phyloP scores from a whole-genome alignment of 106 monocot genomes.

The Allium sativum region DNA sequence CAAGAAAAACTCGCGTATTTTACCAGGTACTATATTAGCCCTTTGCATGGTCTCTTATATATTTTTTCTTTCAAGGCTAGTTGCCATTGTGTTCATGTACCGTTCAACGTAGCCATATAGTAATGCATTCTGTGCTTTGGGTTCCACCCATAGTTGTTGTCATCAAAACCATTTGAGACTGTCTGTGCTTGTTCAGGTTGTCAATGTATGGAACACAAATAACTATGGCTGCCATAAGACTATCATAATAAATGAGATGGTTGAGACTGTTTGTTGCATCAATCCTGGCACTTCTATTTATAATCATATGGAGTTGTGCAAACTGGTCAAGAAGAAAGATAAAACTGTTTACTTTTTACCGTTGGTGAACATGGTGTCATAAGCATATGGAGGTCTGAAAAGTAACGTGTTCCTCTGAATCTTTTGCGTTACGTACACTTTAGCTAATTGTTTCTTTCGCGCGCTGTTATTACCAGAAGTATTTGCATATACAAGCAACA shows the following conservation, averaged over 20 bases:
- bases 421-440: background rate
- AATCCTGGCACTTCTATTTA: conserved; percentile 28
- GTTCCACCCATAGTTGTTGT: too few relatives aligned
- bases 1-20: too few relatives aligned
- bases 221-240: conserved; percentile 58
- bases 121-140: too few relatives aligned
- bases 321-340: conserved; percentile 18
- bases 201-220: conserved; percentile 72
- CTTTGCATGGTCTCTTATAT: too few relatives aligned
- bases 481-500: conserved; percentile 71
- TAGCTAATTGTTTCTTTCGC: background rate
- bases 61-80: background rate
- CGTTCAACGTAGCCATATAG: too few relatives aligned
- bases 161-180: too few relatives aligned
- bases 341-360: conserved; percentile 47
- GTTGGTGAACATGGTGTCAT: conserved; percentile 81
- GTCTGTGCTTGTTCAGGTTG: too few relatives aligned
- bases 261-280: conserved; percentile 62
- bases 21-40: too few relatives aligned
- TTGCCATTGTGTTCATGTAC: too few relatives aligned
- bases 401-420: conserved; percentile 10
- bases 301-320: conserved; percentile 22
- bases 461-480: conserved; percentile 20
- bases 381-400: conserved; percentile 73
- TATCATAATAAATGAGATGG: conserved; percentile 66